Conservation (phyloP, 495 filamentous ascomycete genomes). For the Lasiosphaeriaceae sp. region DNA sequence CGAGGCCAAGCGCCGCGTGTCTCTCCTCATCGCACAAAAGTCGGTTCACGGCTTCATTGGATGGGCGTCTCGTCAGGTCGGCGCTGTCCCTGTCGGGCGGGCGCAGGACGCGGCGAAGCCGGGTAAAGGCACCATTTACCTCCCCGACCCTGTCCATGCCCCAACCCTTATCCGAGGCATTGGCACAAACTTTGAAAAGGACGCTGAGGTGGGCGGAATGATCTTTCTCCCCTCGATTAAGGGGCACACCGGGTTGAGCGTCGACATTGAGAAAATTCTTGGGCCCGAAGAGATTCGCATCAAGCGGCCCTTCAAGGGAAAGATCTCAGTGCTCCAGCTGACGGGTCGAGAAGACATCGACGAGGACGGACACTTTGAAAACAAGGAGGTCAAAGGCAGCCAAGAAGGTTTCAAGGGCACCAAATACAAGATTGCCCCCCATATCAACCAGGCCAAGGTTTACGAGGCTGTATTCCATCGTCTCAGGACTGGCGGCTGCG, state of each 20-base stretch:
- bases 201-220: constrained; percentile 74
- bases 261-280: constrained; percentile 74
- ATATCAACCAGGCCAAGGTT: constrained; percentile 89
- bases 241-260: constrained; percentile 65
- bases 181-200: constrained; percentile 77
- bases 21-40: constrained; percentile 90
- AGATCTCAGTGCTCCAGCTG: constrained; percentile 66
- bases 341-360: constrained; percentile 71
- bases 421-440: constrained; percentile 82
- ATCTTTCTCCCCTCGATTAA: constrained; percentile 82
- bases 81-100: constrained; percentile 82
- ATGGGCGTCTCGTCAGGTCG: constrained; percentile 69
- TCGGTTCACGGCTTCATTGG: constrained; percentile 91
- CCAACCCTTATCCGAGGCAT: constrained; percentile 80
- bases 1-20: constrained; percentile 82
- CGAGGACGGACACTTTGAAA: constrained; percentile 46
- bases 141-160: constrained; percentile 82
- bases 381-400: constrained; percentile 49
- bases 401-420: constrained; percentile 67
- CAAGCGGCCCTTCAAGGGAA: constrained; percentile 79
- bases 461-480: constrained; percentile 88
- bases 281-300: constrained; percentile 77
- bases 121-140: constrained; percentile 75
- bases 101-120: constrained; percentile 85
- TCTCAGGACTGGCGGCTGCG: constrained; percentile 76